Evolutionary conservation across 1,139 yeast genomes (phyloP).

Genomic region (Magnusiomyces tetraspermus): DNA sequence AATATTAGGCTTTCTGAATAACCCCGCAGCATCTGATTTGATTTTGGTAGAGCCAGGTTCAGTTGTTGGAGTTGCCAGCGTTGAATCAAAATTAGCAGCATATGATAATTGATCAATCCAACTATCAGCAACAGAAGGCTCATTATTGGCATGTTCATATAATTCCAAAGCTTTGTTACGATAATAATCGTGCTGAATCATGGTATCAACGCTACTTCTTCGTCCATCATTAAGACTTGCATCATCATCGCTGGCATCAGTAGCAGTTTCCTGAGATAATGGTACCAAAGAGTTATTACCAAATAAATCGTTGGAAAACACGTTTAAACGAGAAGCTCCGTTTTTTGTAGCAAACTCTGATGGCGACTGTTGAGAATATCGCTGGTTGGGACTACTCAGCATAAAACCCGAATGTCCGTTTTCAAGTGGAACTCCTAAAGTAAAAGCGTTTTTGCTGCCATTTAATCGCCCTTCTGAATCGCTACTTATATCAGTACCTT

Average conservation of each 20-base stretch:
- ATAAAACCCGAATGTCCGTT: no score
- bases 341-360: no score
- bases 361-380: no score
- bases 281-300: background rate
- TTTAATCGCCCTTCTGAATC: no score
- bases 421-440: no score
- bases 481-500: no score
- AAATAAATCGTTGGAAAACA: background rate
- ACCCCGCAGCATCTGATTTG: background rate
- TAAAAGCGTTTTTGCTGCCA: no score
- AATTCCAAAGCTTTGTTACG: background rate
- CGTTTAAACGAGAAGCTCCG: no score
- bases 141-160: background rate
- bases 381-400: no score
- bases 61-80: conserved; percentile 5
- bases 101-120: conserved; percentile 11
- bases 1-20: conserved; percentile 12
- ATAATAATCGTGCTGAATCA: background rate
- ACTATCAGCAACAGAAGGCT: conserved; percentile 2
- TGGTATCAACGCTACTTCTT: background rate
- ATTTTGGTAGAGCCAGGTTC: background rate
- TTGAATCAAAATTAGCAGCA: conserved; percentile 7
- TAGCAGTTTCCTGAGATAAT: background rate
- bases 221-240: background rate
- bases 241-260: background rate